A percentile compares a stretch with the other conserved stretches of the same genome.
Conservation (phyloP, 2,329 filamentous ascomycete genomes). For the Colletotrichum orchidophilum region DNA sequence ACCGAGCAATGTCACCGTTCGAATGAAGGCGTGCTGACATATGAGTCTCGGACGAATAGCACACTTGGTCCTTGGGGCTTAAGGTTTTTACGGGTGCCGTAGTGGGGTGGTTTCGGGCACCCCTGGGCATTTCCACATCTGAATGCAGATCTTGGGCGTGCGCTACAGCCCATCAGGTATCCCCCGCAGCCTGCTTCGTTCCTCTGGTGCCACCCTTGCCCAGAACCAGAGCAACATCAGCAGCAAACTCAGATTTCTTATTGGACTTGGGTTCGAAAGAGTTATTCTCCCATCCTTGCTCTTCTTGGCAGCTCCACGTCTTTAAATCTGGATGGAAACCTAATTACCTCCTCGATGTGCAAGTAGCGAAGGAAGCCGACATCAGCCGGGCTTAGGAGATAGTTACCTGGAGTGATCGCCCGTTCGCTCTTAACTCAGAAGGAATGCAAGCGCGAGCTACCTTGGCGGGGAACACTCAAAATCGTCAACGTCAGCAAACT, state of each 20-base stretch:
- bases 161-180: neutral
- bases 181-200: neutral
- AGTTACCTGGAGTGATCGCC: neutral
- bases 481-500: conserved; percentile 22
- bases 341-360: neutral
- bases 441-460: neutral
- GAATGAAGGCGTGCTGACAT: neutral
- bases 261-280: too few species aligned
- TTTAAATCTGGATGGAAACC: neutral
- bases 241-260: too few species aligned
- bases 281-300: neutral
- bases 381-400: conserved; percentile 1
- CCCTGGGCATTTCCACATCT: neutral
- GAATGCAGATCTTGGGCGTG: neutral
- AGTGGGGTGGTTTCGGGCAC: neutral
- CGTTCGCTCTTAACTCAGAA: neutral
- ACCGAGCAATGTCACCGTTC: neutral
- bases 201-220: too few species aligned
- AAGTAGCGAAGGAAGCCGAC: neutral
- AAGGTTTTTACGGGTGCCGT: neutral
- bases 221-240: neutral
- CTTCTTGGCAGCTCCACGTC: neutral
- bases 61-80: neutral
- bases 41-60: too few species aligned
- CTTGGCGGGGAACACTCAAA: conserved; percentile 2